Base-by-base conservation (phyloP, 2,329 filamentous ascomycete genomes). In the Trichophyton benhamiae region DNA sequence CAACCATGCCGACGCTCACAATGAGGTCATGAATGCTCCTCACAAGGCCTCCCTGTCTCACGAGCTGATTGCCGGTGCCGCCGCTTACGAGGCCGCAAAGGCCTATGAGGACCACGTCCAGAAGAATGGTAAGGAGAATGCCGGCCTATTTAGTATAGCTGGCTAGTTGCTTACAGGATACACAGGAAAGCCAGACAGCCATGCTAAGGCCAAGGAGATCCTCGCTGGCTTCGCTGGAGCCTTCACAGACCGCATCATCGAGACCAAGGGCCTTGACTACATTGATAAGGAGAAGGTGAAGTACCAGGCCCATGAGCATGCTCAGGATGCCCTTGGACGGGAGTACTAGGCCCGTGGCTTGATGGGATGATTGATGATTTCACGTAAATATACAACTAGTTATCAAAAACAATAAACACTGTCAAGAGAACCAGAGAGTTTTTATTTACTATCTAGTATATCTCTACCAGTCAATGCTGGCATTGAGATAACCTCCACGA, bases 81-180 rank as follows among this genome's bases (percentile, higher is more conserved):
- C 88, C 60, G 83, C 86, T 65, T 94, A 90, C 72, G 86, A 85
- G 67, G 89, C 86, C 68, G 87, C 91, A 81, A 89, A 90, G 79
- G 78, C 86, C 33, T 91, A 87, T 69, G 88, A 91, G 76, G 83
- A 90, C 70, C 80, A 82, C 68, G 87, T 90, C 75, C 84, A 85
- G 67, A 76, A 75, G 53, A 80, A 89, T 69, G 88, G 85, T 84
- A 76, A 52, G 76, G 76, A 69, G 6, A 48, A 36, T 6, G 3
- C 27, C 22, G n/a, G 13, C 3, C 20, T 30, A 1, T 49, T 9
- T n/a, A 2, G 1, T 15, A n/a, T 15, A 20, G 27, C 46, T 0
- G 17, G 17, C n/a, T 62, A 42, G 62, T 27, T 11, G 30, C 46
- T 36, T 36, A 36, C 33, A 7, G 33, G 33, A 13, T 25, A 15